Conservation (phyloP, 2,329 filamentous ascomycete species). For the Cladosporium cucumerinum region DNA sequence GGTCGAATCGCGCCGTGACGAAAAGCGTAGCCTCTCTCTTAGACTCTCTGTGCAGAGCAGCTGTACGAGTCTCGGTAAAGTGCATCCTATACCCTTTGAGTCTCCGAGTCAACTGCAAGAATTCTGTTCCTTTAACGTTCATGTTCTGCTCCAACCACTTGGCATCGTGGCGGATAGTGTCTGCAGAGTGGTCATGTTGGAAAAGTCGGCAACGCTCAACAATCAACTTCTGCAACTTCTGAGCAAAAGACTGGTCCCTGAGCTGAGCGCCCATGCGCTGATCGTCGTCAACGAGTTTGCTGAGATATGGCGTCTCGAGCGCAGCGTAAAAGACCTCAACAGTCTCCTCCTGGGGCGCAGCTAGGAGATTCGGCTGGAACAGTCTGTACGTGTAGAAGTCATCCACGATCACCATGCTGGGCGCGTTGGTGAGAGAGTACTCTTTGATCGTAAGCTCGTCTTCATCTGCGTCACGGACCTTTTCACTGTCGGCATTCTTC, state of each 20-base stretch:
- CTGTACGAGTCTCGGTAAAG: slow-evolving; percentile 71
- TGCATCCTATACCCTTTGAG: slow-evolving; percentile 67
- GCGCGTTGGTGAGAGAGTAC: slow-evolving; percentile 71
- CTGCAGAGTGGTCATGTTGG: slow-evolving; percentile 74
- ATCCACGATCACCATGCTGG: slow-evolving; percentile 73
- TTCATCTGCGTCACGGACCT: slow-evolving; percentile 40
- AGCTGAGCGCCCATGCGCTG: slow-evolving; percentile 65
- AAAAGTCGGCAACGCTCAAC: slow-evolving; percentile 87
- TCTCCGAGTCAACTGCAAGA: slow-evolving; percentile 73
- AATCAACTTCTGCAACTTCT: slow-evolving; percentile 72
- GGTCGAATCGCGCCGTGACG: slow-evolving; percentile 71
- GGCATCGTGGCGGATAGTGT: slow-evolving; percentile 79
- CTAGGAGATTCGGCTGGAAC: slow-evolving; percentile 80
- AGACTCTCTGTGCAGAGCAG: slow-evolving; percentile 59
- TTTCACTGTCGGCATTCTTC: slow-evolving; percentile 46
- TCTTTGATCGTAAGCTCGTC: slow-evolving; percentile 60
- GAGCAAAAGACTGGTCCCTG: slow-evolving; percentile 65
- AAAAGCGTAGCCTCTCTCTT: slow-evolving; percentile 65
- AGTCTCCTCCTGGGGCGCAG: slow-evolving; percentile 82
- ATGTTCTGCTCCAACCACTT: slow-evolving; percentile 90
- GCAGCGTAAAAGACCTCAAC: slow-evolving; percentile 81
- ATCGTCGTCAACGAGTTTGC: slow-evolving; percentile 73
- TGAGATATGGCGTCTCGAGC: slow-evolving; percentile 74
- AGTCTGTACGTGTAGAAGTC: slow-evolving; percentile 85
- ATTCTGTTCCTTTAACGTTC: slow-evolving; percentile 70